Evolutionary conservation across 139 green algal species (phyloP), one percentile per base, ranked within the genome.

Genomic region (Gonium pectorale): DNA sequence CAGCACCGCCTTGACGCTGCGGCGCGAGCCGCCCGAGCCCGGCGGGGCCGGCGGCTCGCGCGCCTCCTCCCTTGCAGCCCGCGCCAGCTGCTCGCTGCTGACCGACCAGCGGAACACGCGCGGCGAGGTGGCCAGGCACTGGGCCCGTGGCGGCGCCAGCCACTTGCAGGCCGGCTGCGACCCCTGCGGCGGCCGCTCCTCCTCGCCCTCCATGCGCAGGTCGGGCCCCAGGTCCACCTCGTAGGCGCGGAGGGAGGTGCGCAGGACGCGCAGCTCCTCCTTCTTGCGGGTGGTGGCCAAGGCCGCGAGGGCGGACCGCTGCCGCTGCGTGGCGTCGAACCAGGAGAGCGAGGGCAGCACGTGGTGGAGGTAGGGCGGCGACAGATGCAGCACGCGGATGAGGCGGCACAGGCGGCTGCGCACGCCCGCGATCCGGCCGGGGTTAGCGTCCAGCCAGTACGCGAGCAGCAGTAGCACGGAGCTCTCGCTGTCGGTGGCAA

Each of bases 391-490:
- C 40, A 73, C 38, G 38, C 67, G 67, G 37, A 73, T 54, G 21
- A 56, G 40, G 38, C 67, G 67, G 38, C 38, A 73, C 22, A 54
- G 40, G 5, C 67, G 67, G 5, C 4, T 37, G 40, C 40, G 67
- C 19, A 54, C 5, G n/a, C 64, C 64, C 64, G 21, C 6, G 3
- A 24, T 33, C 35, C 67, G 35, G 64, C 31, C 38, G 26, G 38
- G 22, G 67, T 52, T 54, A 38, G 38, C 67, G 2, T 35, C 3
- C 7, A 37, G 4, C 67, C 67, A 73, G 24, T 22, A 6, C 26
- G 22, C 40, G 40, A 73, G 67, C 67, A 73, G 67, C 67, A 73
- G 38, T 40, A 73, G 67, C 67, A 73, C 67, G 67, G 40, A 56
- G 67, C 38, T 37, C 40, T 73, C 67, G 67, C 19, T 56, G 40